Conservation (phyloP, 2,329 filamentous ascomycete genomes). For the Rugonectria rugulosa region DNA sequence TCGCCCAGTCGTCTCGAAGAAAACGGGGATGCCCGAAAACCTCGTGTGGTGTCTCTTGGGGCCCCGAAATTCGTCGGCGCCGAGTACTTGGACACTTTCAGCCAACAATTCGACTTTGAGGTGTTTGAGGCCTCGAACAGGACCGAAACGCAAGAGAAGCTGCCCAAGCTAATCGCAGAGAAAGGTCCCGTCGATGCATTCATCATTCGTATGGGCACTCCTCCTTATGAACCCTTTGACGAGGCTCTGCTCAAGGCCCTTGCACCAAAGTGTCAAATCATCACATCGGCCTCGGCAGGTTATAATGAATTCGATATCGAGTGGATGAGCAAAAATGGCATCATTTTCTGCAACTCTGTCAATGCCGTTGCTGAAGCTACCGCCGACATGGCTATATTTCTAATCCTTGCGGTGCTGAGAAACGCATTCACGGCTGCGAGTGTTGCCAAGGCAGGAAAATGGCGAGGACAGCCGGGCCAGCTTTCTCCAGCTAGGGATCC, state of each 20-base stretch:
- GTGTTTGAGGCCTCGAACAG: conserved; percentile 45
- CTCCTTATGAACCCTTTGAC: conserved; percentile 57
- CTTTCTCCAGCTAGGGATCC: conserved; percentile 48
- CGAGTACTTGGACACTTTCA: conserved; percentile 49
- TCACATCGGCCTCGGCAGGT: conserved; percentile 55
- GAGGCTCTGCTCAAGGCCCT: conserved; percentile 49
- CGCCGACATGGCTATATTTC: conserved; percentile 53
- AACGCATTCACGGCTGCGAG: conserved; percentile 51
- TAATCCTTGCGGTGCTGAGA: conserved; percentile 47
- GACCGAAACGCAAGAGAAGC: conserved; percentile 42
- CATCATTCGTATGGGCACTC: conserved; percentile 58
- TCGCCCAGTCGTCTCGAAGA: conserved; percentile 22
- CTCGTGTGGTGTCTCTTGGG: conserved; percentile 50
- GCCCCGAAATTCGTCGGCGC: conserved; percentile 45
- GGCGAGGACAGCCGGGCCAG: conserved; percentile 39
- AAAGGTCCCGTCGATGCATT: conserved; percentile 53
- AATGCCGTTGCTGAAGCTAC: conserved; percentile 61
- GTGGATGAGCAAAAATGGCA: conserved; percentile 50
- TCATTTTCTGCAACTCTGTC: conserved; percentile 62
- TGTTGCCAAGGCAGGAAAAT: conserved; percentile 45
- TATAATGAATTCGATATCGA: conserved; percentile 55
- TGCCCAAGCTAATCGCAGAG: conserved; percentile 44
- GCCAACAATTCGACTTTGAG: conserved; percentile 46
- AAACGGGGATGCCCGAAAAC: conserved; percentile 36
- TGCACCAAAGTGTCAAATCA: conserved; percentile 50